Evolutionary conservation across 1,139 yeast species (phyloP), one percentile per base, ranked within the genome.

Genomic region (Taphrina wiesneri): DNA sequence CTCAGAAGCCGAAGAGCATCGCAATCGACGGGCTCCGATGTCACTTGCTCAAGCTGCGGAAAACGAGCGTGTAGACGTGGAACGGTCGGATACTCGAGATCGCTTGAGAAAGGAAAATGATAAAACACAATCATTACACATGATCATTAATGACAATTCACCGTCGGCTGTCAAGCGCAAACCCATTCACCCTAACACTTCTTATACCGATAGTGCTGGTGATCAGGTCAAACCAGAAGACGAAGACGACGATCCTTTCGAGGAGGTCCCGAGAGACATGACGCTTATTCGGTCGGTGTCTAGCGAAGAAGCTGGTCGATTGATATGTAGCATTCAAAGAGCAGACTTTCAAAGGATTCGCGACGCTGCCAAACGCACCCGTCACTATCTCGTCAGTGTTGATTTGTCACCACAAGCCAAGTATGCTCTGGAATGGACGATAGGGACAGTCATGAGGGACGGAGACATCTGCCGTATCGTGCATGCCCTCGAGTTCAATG

Each of bases 401-500:
- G 96, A 90, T 74, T 83, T 89, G 72, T 87, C 93, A 1, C 90
- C 92, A 0, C 97, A 90, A 73, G 87, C 96, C 2, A 82, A 83
- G 43, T 90, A 88, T 75, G 96, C 97, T 0, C 80, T 92, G 53
- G 96, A 90, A 73, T 92, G 97, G 90, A 85, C 92, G 56, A 82
- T 92, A 71, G 97, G 97, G 1, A 86, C 96, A 0, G 88, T 91
- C 0, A 80, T 91, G 63, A 88, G 87, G 30, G 95, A 90, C 73
- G 95, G 95, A 0, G 88, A 91, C 67, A 91, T 91, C 0, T 77
- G 92, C 63, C 90, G 89, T 73, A 83, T 90, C 28, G 85, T 91
- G 19, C 88, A 89, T 74, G 92, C 90, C 26, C 83, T 86, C 70
- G 92, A 88, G 73, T 92, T 87, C 69, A 69, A 70, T 1, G 76